phyloP scores from a whole-genome alignment of 108 stramenopile species.

The Aurantiochytrium sp. region DNA sequence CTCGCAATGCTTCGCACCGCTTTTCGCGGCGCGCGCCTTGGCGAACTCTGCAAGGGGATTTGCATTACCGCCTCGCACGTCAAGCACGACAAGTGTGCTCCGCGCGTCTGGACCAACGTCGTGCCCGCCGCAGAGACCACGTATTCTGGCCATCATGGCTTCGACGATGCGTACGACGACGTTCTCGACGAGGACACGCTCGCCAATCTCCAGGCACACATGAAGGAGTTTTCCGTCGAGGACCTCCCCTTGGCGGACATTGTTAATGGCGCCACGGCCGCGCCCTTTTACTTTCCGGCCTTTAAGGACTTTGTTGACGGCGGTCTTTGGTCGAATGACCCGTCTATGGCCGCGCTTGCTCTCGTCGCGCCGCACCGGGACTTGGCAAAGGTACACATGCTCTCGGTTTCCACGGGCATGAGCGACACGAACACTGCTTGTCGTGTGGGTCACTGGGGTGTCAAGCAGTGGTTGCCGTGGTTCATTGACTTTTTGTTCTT shows the following conservation, averaged over 20 bases:
- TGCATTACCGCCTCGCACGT: constrained; percentile 17
- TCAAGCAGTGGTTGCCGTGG: constrained; percentile 16
- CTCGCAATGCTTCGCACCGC: neutral
- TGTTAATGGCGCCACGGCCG: constrained; percentile 11
- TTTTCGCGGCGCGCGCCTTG: neutral
- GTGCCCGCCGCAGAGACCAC: neutral
- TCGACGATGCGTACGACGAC: neutral
- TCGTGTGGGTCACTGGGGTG: constrained; percentile 12
- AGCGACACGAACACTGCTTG: neutral
- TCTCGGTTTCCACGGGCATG: neutral
- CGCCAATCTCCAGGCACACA: neutral
- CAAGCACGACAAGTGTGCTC: neutral
- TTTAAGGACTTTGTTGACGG: constrained; percentile 16
- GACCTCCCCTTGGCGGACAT: neutral
- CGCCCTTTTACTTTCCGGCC: constrained; percentile 21
- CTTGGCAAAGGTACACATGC: neutral
- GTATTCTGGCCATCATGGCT: neutral
- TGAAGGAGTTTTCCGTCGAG: neutral
- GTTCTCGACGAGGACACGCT: neutral
- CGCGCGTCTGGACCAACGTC: neutral
- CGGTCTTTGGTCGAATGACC: constrained; percentile 17
- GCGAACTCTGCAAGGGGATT: neutral
- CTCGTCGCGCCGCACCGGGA: neutral
- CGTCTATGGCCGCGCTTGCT: neutral
- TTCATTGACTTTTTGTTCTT: constrained; percentile 14